Conservation (phyloP, 1,284 basidiomycete species). For the Pisolithus thermaeus region DNA sequence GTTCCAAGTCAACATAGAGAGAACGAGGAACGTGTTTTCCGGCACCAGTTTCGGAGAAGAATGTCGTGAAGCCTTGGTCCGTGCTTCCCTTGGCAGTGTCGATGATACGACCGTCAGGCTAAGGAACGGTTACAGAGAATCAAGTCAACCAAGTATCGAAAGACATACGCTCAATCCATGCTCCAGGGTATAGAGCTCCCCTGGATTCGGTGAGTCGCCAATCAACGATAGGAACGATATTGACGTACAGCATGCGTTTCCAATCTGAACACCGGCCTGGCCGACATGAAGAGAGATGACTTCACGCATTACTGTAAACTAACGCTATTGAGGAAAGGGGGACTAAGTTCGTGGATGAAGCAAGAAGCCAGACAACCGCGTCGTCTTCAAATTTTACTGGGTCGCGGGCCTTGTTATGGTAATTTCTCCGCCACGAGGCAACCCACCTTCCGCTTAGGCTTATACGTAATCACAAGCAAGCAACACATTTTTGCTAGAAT, state of each 20-base stretch:
- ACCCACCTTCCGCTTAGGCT: neutral
- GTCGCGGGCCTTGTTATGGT: constrained; percentile 18
- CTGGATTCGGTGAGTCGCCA: constrained; percentile 27
- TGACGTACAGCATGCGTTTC: constrained; percentile 85
- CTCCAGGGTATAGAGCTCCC: constrained; percentile 89
- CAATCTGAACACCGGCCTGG: constrained; percentile 93
- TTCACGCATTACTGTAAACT: constrained; percentile 59
- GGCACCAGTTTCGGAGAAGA: constrained; percentile 87
- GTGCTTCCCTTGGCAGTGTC: constrained; percentile 68
- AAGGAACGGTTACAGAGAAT: constrained; percentile 4
- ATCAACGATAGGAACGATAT: neutral
- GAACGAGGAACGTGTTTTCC: constrained; percentile 98
- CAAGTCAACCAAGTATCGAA: neutral
- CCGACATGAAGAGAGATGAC: constrained; percentile 92
- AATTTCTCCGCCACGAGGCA: constrained; percentile 11
- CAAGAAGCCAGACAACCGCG: constrained; percentile 7
- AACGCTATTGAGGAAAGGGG: constrained; percentile 2
- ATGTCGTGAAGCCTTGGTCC: constrained; percentile 95
- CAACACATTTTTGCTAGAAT: neutral
- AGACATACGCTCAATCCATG: constrained; percentile 85
- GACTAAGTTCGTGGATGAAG: constrained; percentile 9
- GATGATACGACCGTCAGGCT: constrained; percentile 90
- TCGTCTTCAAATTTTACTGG: constrained; percentile 18
- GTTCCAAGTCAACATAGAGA: constrained; percentile 95
- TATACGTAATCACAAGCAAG: neutral